Evolutionary conservation across 75 land plant species (phyloP), one percentile per base, ranked within the genome.

Genomic region (Pinus albicaulis): DNA sequence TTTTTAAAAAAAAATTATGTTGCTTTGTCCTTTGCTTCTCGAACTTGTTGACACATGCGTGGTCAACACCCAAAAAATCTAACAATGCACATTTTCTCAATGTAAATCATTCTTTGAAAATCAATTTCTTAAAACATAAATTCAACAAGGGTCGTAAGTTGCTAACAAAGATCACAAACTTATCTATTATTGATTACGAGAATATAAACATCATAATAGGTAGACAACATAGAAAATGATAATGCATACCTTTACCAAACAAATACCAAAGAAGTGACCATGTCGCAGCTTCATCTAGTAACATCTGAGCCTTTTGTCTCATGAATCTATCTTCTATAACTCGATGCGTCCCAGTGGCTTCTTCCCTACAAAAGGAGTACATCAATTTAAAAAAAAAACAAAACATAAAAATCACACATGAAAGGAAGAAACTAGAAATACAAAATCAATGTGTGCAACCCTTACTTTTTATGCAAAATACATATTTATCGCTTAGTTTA

Each of bases 231-330:
- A 76, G 3, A 70, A 53, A 24, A 19, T 64, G 31, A 25, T 12
- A 41, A 23, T 57, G 7, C 62, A 74, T 85, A 76, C 98, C 93
- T 91, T 98, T 95, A 44, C 99, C 99, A 85, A 85, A 98, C 7
- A 95, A 83, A 76, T 91, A 85, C 99, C 99, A 98, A 60, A 98
- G 79, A 65, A 97, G 95, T 11, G 98, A 90, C 99, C 98, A 98
- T 55, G 99, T 85, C 56, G 98, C 96, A 56, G 99, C 93, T 80
- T 98, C 99, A 73, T 91, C 93, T 60, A 91, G 88, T 76, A 98
- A 80, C 71, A 98, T 81, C 59, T 81, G 90, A 74, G 96, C 91
- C 65, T 90, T 98, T 31, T 95, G 99, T 79, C 94, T 82, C 94
- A 95, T 91, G 65, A 98, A 80, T 73, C 86, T 85, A 78, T 98